These are phyloP conservation scores for Nemania abortiva DNA, from an alignment of 2,329 filamentous ascomycete genomes.

Conservation along the genomic window DNA sequence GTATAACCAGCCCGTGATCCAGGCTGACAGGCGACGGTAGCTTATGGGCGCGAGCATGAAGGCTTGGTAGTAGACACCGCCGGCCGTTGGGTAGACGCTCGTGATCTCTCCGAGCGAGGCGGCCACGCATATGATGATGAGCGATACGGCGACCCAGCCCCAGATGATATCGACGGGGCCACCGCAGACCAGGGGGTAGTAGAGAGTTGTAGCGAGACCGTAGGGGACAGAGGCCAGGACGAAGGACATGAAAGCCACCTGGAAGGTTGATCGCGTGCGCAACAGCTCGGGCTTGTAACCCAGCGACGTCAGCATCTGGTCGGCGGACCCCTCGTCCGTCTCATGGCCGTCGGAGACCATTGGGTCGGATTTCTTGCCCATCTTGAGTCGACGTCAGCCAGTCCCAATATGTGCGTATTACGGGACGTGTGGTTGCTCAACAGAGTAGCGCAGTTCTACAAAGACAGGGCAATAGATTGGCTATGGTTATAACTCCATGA, in stretches of 20 bases:
- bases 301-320: slow-evolving; percentile 72
- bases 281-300: slow-evolving; percentile 75
- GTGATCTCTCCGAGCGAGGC: slow-evolving; percentile 79
- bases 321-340: slow-evolving; percentile 61
- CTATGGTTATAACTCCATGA: slow-evolving; percentile 28
- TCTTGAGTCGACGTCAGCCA: slow-evolving; percentile 25
- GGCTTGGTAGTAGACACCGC: slow-evolving; percentile 83
- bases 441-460: slow-evolving; percentile 1
- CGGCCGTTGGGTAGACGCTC: slow-evolving; percentile 80
- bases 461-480: background rate
- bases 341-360: slow-evolving; percentile 45
- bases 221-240: slow-evolving; percentile 81
- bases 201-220: slow-evolving; percentile 76
- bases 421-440: background rate
- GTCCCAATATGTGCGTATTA: background rate
- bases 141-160: slow-evolving; percentile 77
- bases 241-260: slow-evolving; percentile 82
- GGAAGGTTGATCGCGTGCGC: slow-evolving; percentile 74
- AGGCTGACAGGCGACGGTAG: slow-evolving; percentile 74
- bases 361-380: slow-evolving; percentile 39
- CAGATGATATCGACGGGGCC: slow-evolving; percentile 78
- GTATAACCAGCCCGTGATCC: slow-evolving; percentile 81
- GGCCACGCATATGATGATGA: slow-evolving; percentile 78
- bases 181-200: slow-evolving; percentile 74
- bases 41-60: slow-evolving; percentile 75